Evolutionary conservation across 2,329 filamentous ascomycete genomes (phyloP).

Genomic region (Ceratocystis variospora): DNA sequence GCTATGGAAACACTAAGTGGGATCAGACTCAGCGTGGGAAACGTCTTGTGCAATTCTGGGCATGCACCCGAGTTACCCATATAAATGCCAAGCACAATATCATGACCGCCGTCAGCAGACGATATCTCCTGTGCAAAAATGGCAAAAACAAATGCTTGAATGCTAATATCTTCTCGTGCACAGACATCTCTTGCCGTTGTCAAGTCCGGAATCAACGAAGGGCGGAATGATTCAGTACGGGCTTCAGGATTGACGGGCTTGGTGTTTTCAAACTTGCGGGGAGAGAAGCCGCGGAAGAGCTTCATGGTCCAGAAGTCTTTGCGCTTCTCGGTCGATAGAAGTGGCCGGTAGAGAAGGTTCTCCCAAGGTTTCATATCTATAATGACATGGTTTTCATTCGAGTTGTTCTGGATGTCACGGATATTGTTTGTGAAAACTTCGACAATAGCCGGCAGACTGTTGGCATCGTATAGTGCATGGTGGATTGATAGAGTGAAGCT

Average conservation of each 20-base stretch:
- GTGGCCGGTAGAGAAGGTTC: conserved; percentile 19
- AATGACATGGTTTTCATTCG: not conserved
- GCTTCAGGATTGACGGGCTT: conserved; percentile 33
- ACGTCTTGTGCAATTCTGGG: conserved; percentile 34
- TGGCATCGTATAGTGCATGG: conserved; percentile 77
- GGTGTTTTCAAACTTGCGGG: conserved; percentile 19
- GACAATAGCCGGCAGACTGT: conserved; percentile 57
- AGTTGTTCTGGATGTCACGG: not conserved
- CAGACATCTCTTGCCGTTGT: conserved; percentile 27
- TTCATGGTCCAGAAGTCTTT: conserved; percentile 33
- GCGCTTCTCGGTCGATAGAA: conserved; percentile 19
- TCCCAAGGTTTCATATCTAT: conserved; percentile 24
- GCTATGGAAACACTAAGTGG: conserved; percentile 45
- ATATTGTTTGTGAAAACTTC: conserved; percentile 25
- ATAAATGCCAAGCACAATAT: conserved; percentile 63
- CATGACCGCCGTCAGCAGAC: conserved; percentile 4
- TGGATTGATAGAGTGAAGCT: conserved; percentile 51
- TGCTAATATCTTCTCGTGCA: conserved; percentile 39
- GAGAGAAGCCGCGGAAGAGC: conserved; percentile 22
- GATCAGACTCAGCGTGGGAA: conserved; percentile 67
- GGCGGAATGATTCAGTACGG: not conserved
- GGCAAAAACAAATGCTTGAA: conserved; percentile 66
- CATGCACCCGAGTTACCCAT: conserved; percentile 56
- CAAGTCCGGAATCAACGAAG: conserved; percentile 30
- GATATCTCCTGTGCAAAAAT: conserved; percentile 42